Percentiles rank a stretch among this genome's conserved stretches.
phyloP scores from a whole-genome alignment of 306 rosid genomes.

The Dalbergia oliveri region DNA sequence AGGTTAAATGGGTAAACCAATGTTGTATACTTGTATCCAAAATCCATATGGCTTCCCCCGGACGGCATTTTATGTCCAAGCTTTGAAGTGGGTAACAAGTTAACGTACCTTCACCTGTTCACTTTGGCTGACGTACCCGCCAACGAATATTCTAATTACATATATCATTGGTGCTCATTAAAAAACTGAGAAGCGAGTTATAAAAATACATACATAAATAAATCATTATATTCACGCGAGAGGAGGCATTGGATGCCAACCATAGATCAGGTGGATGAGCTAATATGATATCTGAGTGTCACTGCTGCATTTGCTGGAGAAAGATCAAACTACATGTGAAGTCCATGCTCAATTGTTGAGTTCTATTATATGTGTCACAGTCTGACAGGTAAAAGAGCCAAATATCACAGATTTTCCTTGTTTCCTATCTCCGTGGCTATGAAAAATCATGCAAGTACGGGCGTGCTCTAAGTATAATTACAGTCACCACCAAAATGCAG shows the following conservation, averaged over 20 bases:
- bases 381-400: not conserved
- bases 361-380: not conserved
- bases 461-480: not conserved
- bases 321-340: not conserved
- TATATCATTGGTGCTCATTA: too few relatives aligned
- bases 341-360: not conserved
- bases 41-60: not conserved
- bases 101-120: slow-evolving; percentile 26
- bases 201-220: not conserved
- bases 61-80: slow-evolving; percentile 24
- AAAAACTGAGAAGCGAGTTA: not conserved
- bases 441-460: not conserved
- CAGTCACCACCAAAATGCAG: not conserved
- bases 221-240: not conserved
- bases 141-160: not conserved
- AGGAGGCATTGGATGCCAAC: slow-evolving; percentile 1
- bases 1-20: not conserved
- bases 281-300: not conserved
- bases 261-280: not conserved
- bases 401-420: not conserved
- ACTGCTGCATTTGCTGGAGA: not conserved
- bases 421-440: not conserved
- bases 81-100: slow-evolving; percentile 19
- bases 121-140: slow-evolving; percentile 10
- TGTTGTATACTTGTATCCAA: not conserved